Percentiles rank a stretch among this genome's conserved stretches.
Evolutionary conservation across 352 stramenopile species (phyloP).

Genomic region (Phytopythium sindhum): DNA sequence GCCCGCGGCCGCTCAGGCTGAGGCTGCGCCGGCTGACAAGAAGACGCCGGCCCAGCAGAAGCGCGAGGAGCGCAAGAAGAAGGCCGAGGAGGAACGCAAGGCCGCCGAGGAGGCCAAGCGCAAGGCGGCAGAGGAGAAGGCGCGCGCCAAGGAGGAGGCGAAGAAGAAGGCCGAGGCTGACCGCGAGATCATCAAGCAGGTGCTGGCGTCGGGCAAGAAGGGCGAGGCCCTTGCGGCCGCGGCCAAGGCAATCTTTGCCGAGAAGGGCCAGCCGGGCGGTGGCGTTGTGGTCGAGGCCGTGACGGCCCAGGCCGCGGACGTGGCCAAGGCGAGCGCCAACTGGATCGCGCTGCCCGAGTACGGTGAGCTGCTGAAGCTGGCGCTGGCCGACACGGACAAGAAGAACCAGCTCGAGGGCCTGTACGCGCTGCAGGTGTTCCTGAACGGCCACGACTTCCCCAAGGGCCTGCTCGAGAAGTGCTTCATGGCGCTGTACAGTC

Average conservation of each 20-base stretch:
- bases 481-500: slow-evolving; percentile 83
- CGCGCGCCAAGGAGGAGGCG: slow-evolving; percentile 42
- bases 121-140: slow-evolving; percentile 53
- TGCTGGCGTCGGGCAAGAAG: slow-evolving; percentile 62
- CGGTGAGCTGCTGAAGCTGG: slow-evolving; percentile 57
- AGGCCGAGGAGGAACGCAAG: slow-evolving; percentile 69
- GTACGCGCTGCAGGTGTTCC: slow-evolving; percentile 72
- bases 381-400: slow-evolving; percentile 45
- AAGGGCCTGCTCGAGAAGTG: slow-evolving; percentile 81
- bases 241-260: slow-evolving; percentile 54
- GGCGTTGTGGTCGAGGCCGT: slow-evolving; percentile 59
- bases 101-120: slow-evolving; percentile 65
- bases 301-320: slow-evolving; percentile 42
- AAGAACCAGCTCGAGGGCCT: slow-evolving; percentile 69
- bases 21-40: slow-evolving; percentile 36
- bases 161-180: slow-evolving; percentile 50
- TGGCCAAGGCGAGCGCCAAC: slow-evolving; percentile 76
- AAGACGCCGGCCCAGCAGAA: slow-evolving; percentile 56
- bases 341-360: slow-evolving; percentile 68
- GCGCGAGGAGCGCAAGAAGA: slow-evolving; percentile 79
- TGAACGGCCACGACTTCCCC: slow-evolving; percentile 70
- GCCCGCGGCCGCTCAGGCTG: slow-evolving; percentile 14
- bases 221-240: slow-evolving; percentile 51
- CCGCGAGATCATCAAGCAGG: slow-evolving; percentile 49
- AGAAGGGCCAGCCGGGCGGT: slow-evolving; percentile 35